Base-by-base conservation (phyloP, 768 basidiomycete genomes). In the Rossbeevera mucosa region DNA sequence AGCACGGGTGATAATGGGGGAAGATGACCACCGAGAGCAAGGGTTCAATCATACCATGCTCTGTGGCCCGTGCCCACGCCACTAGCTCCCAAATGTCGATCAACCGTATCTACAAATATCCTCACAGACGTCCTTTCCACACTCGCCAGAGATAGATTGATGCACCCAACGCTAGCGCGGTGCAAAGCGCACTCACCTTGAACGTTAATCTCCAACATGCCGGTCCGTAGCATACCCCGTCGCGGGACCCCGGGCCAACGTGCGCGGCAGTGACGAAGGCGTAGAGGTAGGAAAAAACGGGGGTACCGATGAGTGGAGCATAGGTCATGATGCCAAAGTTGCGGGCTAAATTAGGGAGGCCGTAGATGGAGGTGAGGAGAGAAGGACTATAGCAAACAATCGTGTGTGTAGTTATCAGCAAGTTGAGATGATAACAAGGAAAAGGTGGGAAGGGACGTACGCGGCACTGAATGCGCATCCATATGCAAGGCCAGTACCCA, bases 291-390 rank as follows among this genome's bases (percentile, higher is more conserved):
- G 90, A 89, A 64, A 90, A 91, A 0, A 81, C 30, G 2, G 87
- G 80, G 0, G 88, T 89, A 5, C 88, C 89, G 22, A 82, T 65
- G 65, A 91, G 86, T 5, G 88, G 84, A 0, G 88, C 82, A 58
- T 88, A 89, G 44, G 85, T 81, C 51, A 89, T 62, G 31, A 88
- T 67, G 22, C 88, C 88, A 53, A 81, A 91, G 66, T 92, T 92
- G 51, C 90, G 80, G 8, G 82, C 90, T 5, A 84, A 71, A 55
- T 88, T 78, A n/a, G 74, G 61, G 24, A 76, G 64, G 12, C 90
- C 90, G 86, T 88, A 92, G 21, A 86, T 74, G 1, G 84, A 75
- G 2, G 83, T 80, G 4, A 89, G 69, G 25, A 92, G 76, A 48
- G 86, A 82, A 2, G 90, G 88, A 12, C 59, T 66, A 44, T 22